A percentile compares a stretch with the other conserved stretches of the same genome.
Evolutionary conservation across 179 eudicot genomes (phyloP).

Genomic region (Drosera spatulata): DNA sequence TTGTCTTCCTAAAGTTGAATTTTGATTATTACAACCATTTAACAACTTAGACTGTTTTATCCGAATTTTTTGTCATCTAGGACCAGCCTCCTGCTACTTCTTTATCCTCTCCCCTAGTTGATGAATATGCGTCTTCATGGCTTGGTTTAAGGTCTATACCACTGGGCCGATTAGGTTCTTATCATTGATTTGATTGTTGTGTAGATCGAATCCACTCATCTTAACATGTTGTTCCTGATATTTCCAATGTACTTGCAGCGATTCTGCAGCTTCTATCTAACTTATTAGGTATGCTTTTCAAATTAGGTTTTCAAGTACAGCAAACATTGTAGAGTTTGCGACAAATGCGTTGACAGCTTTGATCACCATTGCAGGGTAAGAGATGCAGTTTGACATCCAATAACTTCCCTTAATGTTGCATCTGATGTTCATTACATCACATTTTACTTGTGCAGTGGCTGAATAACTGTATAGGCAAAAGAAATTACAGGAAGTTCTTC

Average conservation of each 20-base stretch:
- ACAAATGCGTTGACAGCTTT: slow-evolving; percentile 87
- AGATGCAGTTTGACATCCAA: neutral
- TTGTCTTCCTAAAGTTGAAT: no score
- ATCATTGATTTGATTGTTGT: neutral
- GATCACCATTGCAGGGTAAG: slow-evolving; percentile 99
- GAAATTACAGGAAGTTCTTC: slow-evolving; percentile 89
- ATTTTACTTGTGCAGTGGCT: slow-evolving; percentile 67
- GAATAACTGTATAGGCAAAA: slow-evolving; percentile 95
- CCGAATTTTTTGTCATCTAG: no score
- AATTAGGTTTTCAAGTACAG: slow-evolving; percentile 86
- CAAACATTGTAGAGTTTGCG: slow-evolving; percentile 99
- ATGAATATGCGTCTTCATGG: no score
- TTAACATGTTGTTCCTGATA: neutral
- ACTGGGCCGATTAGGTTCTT: no score
- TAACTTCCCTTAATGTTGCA: slow-evolving; percentile 1
- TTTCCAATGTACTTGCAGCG: slow-evolving; percentile 12
- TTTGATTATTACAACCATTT: no score
- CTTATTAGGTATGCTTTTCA: no score
- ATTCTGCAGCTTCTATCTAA: no score
- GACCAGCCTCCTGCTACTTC: no score
- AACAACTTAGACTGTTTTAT: no score
- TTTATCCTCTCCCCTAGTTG: no score
- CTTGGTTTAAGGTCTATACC: no score
- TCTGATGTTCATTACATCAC: slow-evolving; percentile 7
- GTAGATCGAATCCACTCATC: neutral